phyloP scores from a whole-genome alignment of 805 yeast genomes.

The Wickerhamomyces bisporus region DNA sequence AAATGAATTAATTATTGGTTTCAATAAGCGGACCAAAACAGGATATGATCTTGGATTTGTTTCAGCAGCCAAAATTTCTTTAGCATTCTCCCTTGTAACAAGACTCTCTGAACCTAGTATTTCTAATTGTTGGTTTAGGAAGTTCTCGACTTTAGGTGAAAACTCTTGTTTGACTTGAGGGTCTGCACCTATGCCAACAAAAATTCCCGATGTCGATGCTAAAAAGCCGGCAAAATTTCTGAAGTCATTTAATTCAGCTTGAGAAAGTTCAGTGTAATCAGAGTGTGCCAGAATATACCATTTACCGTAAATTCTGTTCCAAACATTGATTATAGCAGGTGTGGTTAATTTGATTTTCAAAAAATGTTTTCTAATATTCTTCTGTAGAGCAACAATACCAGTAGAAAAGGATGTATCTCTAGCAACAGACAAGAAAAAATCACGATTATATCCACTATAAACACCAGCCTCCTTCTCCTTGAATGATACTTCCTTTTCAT shows the following conservation, averaged over 20 bases:
- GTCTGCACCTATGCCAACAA: constrained; percentile 31
- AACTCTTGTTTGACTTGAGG: constrained; percentile 26
- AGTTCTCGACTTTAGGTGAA: constrained; percentile 35
- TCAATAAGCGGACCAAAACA: constrained; percentile 41
- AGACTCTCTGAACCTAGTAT: constrained; percentile 45
- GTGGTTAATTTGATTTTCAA: constrained; percentile 25
- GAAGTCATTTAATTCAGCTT: constrained; percentile 41
- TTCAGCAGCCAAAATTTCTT: constrained; percentile 65
- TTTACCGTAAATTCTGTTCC: constrained; percentile 43
- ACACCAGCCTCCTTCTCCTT: constrained; percentile 23
- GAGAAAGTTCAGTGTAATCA: constrained; percentile 20
- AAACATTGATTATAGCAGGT: constrained; percentile 33
- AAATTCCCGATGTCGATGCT: constrained; percentile 65
- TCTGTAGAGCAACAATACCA: constrained; percentile 71
- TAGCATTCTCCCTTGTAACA: constrained; percentile 61
- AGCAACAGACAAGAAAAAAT: constrained; percentile 39
- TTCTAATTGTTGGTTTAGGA: constrained; percentile 45
- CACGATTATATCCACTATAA: constrained; percentile 27
- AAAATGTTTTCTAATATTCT: constrained; percentile 45
- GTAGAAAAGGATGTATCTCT: constrained; percentile 55
- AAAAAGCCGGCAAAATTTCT: constrained; percentile 69
- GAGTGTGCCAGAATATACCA: constrained; percentile 33
- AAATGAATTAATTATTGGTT: constrained; percentile 30
- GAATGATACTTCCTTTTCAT: constrained; percentile 20
- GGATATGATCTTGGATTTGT: constrained; percentile 54